These are phyloP conservation scores for Auxenochlorella pyrenoidosa DNA, from an alignment of 139 green algal genomes.

Conservation along the genomic window DNA sequence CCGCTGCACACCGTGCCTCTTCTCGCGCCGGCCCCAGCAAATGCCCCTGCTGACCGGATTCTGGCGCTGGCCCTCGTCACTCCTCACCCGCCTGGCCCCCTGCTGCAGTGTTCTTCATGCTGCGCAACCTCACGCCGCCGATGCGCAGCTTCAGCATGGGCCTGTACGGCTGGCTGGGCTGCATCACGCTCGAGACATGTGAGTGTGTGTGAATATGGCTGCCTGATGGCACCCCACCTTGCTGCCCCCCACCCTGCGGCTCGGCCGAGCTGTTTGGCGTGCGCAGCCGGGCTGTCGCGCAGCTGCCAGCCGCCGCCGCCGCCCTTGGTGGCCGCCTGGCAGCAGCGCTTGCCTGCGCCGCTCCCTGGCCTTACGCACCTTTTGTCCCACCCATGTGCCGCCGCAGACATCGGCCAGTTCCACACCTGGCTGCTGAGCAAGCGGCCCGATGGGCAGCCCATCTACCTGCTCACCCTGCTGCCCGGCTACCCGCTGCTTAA, in stretches of 20 bases:
- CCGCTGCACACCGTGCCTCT: not conserved
- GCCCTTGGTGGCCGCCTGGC: not conserved
- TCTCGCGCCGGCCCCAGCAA: not conserved
- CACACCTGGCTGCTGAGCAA: slow-evolving; percentile 92
- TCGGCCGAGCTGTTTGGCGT: not conserved
- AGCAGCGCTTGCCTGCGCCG: not conserved
- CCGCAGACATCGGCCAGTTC: slow-evolving; percentile 83
- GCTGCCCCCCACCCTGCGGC: not conserved
- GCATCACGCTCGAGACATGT: slow-evolving; percentile 97
- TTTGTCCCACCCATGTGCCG: not conserved
- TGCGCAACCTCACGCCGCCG: slow-evolving; percentile 86
- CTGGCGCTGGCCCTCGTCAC: not conserved
- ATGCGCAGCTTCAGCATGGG: slow-evolving; percentile 74
- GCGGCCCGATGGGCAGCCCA: slow-evolving; percentile 90
- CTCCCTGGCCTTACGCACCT: not conserved
- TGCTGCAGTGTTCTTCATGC: slow-evolving; percentile 70
- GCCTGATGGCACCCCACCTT: not conserved
- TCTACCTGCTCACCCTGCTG: slow-evolving; percentile 85
- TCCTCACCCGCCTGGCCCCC: not conserved
- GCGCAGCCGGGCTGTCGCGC: too few relatives aligned
- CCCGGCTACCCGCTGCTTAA: slow-evolving; percentile 92
- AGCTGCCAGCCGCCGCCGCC: not conserved
- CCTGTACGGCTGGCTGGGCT: slow-evolving; percentile 94
- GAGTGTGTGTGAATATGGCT: not conserved
- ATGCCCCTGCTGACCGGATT: too few relatives aligned